phyloP scores from a whole-genome alignment of 257 asterid species.

The Solanum lycopersicoides region DNA sequence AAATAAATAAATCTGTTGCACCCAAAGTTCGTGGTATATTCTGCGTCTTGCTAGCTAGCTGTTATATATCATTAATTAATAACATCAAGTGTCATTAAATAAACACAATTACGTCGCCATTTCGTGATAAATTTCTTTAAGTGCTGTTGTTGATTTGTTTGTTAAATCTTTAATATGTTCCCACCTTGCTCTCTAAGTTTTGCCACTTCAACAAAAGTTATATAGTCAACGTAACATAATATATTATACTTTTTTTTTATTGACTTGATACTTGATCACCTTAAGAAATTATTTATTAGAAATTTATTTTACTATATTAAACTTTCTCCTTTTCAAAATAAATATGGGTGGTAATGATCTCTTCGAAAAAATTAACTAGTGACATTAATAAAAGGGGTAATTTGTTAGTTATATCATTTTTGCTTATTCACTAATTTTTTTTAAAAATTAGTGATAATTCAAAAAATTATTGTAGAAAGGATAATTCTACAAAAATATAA shows the following conservation, averaged over 20 bases:
- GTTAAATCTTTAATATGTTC: background rate
- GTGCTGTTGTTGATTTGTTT: background rate
- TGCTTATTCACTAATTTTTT: background rate
- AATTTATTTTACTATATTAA: background rate
- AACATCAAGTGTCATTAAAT: background rate
- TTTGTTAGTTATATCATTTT: background rate
- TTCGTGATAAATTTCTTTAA: background rate
- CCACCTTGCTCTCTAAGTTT: background rate
- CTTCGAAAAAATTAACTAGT: background rate
- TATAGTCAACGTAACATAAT: background rate
- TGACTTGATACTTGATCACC: background rate
- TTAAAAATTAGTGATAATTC: background rate
- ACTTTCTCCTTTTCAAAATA: background rate
- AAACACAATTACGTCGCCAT: background rate
- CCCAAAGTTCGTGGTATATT: background rate
- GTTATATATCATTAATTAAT: background rate
- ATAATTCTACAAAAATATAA: background rate
- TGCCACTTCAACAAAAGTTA: background rate
- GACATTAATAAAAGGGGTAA: background rate
- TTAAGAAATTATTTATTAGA: background rate
- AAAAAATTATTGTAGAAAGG: background rate
- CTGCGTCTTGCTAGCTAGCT: background rate
- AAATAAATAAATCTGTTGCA: background rate
- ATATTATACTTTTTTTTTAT: background rate
- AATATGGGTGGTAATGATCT: background rate